Evolutionary conservation across 192 early-diverging fungal species (phyloP), one percentile per base, ranked within the genome.

Genomic region (Backusella psychrophila): DNA sequence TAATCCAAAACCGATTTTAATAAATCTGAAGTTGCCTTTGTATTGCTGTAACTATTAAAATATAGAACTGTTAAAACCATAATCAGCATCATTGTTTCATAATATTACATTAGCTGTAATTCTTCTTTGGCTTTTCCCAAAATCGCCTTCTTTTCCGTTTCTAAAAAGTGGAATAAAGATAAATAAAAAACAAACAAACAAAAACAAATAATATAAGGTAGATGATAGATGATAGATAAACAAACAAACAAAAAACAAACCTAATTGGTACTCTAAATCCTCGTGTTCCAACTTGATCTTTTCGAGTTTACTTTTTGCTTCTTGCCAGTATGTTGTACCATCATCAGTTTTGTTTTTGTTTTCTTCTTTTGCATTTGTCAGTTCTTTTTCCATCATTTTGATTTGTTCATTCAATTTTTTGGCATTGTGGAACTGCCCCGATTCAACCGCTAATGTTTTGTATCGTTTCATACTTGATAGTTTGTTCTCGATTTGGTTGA

Each of bases 221-320:
- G 38, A 39, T 33, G 33, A 33, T 33, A 33, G 8, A 38, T 44
- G 35, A n/a, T 36, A 68, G 23, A 36, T 7, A 29, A 66, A 66
- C 53, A 63, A 63, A 35, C 19, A 36, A 69, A 69, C 8, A 46
- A 71, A 14, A 42, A 42, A 19, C 29, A 29, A 49, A 39, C 41
- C 41, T 72, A 11, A 14, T 44, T 31, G n/a, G 34, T 38, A 17
- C 5, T 69, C 68, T 41, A 41, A 38, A 15, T 71, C 52, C 3
- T 33, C 15, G 42, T 75, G 34, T 26, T 42, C 36, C 31, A 6
- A 34, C 34, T 49, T 74, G 11, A 59, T 49, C 35, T 34, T 74
- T 36, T 74, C 41, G 14, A 63, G 15, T 68, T 42, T 59, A 26
- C 66, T 33, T 68, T 65, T 65, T 74, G n/a, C 42, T 68, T 75